Evolutionary conservation across 2,329 filamentous ascomycete genomes (phyloP).

Genomic region (Cladophialophora psammophila): DNA sequence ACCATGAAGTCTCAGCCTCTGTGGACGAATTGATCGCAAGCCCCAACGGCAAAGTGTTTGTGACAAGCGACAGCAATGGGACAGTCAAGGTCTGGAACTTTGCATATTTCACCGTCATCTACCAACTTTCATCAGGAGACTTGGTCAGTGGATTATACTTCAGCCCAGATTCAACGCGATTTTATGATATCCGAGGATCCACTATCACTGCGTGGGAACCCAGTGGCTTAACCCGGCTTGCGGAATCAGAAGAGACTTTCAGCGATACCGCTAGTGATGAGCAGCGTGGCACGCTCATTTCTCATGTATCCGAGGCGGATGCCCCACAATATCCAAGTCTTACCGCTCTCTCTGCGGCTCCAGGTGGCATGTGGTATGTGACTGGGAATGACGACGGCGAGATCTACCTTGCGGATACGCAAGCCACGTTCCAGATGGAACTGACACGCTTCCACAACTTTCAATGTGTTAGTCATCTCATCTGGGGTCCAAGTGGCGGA

Average conservation of each 20-base stretch:
- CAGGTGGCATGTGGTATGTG: constrained; percentile 11
- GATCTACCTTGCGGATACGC: constrained; percentile 18
- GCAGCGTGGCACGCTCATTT: constrained; percentile 12
- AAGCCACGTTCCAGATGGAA: constrained; percentile 1
- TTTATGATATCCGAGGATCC: constrained; percentile 43
- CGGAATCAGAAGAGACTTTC: constrained; percentile 37
- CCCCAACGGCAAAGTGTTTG: constrained; percentile 40
- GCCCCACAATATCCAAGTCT: constrained; percentile 18
- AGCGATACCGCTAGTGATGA: constrained; percentile 32
- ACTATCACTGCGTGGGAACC: constrained; percentile 45
- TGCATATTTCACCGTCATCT: constrained; percentile 38
- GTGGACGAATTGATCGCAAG: constrained; percentile 39
- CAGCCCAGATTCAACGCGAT: constrained; percentile 40
- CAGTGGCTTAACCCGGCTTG: constrained; percentile 37
- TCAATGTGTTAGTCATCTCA: constrained; percentile 14
- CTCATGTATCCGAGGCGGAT: constrained; percentile 14
- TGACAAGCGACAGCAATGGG: constrained; percentile 41
- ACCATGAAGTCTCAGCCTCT: constrained; percentile 39
- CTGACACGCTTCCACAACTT: constrained; percentile 19
- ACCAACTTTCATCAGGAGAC: constrained; percentile 38
- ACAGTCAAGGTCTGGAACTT: constrained; percentile 43
- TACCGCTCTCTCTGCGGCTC: constrained; percentile 17
- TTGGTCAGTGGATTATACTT: constrained; percentile 41
- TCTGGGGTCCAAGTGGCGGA: constrained; percentile 10
- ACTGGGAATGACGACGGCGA: constrained; percentile 27